Evolutionary conservation across 2,329 filamentous ascomycete genomes (phyloP).

Genomic region (Phaeomoniella chlamydospora): DNA sequence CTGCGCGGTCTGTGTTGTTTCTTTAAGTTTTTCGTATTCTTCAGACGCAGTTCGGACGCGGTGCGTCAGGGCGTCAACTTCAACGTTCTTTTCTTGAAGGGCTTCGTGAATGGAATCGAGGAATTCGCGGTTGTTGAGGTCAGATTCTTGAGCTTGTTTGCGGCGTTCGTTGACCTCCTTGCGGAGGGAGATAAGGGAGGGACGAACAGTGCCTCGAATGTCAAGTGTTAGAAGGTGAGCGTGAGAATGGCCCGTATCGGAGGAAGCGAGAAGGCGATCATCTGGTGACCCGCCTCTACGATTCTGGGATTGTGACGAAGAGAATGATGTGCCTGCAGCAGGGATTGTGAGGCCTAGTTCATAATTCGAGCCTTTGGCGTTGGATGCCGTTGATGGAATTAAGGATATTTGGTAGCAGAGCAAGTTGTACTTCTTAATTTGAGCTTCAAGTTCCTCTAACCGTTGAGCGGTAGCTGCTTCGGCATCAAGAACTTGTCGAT

Average conservation of each 20-base stretch:
- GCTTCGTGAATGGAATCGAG: constrained; percentile 92
- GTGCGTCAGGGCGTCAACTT: constrained; percentile 85
- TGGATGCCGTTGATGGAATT: constrained; percentile 70
- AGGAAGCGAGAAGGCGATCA: constrained; percentile 69
- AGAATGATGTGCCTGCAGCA: constrained; percentile 61
- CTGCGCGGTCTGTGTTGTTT: constrained; percentile 75
- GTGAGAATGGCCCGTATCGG: constrained; percentile 76
- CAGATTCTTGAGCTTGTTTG: constrained; percentile 66
- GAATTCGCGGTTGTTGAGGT: constrained; percentile 88
- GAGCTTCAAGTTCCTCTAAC: constrained; percentile 81
- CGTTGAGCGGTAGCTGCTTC: constrained; percentile 76
- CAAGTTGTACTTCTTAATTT: constrained; percentile 85
- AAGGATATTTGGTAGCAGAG: constrained; percentile 86
- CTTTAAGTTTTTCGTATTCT: constrained; percentile 75
- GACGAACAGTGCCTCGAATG: constrained; percentile 68
- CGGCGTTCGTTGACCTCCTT: constrained; percentile 89
- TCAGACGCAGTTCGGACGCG: constrained; percentile 77
- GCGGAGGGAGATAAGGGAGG: constrained; percentile 59
- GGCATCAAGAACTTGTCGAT: constrained; percentile 68
- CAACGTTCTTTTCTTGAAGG: constrained; percentile 85
- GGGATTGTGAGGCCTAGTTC: constrained; percentile 67
- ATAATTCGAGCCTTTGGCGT: constrained; percentile 72
- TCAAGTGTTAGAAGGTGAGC: constrained; percentile 81
- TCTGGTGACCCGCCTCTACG: constrained; percentile 26
- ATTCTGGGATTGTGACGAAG: constrained; percentile 32